Percentiles rank a stretch among this genome's conserved stretches.
These are phyloP conservation scores for Phytophthora cactorum DNA, from an alignment of 352 stramenopile species.

Conservation along the genomic window DNA sequence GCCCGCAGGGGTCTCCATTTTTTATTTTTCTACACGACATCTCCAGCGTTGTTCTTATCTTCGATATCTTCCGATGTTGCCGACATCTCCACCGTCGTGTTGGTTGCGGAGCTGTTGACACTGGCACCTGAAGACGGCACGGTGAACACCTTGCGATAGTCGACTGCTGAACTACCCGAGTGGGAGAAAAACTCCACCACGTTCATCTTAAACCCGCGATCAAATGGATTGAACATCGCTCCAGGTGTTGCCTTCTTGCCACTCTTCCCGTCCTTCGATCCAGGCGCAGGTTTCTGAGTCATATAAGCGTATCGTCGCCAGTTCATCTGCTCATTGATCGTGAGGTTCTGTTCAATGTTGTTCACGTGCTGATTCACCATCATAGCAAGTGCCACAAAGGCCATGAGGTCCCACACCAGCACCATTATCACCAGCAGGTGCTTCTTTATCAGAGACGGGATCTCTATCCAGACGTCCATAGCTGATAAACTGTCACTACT, in stretches of 20 bases:
- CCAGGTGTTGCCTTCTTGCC: slow-evolving; percentile 21
- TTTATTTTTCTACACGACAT: slow-evolving; percentile 34
- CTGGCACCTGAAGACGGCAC: slow-evolving; percentile 16
- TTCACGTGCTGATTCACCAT: slow-evolving; percentile 74
- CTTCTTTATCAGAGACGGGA: slow-evolving; percentile 56
- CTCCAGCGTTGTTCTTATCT: slow-evolving; percentile 11
- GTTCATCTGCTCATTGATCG: slow-evolving; percentile 87
- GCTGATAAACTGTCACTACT: slow-evolving; percentile 37
- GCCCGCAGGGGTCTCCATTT: no score
- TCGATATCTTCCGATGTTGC: slow-evolving; percentile 14
- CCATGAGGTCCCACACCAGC: slow-evolving; percentile 55
- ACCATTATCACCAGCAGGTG: slow-evolving; percentile 72
- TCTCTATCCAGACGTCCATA: slow-evolving; percentile 66
- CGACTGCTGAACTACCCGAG: slow-evolving; percentile 36
- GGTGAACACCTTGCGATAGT: slow-evolving; percentile 54
- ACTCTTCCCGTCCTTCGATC: slow-evolving; percentile 15
- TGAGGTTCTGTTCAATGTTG: slow-evolving; percentile 75
- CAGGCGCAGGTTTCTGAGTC: slow-evolving; percentile 16
- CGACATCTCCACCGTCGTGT: slow-evolving; percentile 18
- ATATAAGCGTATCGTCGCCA: slow-evolving; percentile 83
- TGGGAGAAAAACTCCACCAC: slow-evolving; percentile 56
- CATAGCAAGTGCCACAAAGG: slow-evolving; percentile 55
- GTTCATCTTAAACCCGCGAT: slow-evolving; percentile 50
- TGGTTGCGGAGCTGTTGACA: slow-evolving; percentile 22
- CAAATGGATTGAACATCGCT: slow-evolving; percentile 49